A percentile compares a stretch with the other conserved stretches of the same genome.
phyloP scores from a whole-genome alignment of 2,329 filamentous ascomycete genomes.

The Calonectria ilicicola region DNA sequence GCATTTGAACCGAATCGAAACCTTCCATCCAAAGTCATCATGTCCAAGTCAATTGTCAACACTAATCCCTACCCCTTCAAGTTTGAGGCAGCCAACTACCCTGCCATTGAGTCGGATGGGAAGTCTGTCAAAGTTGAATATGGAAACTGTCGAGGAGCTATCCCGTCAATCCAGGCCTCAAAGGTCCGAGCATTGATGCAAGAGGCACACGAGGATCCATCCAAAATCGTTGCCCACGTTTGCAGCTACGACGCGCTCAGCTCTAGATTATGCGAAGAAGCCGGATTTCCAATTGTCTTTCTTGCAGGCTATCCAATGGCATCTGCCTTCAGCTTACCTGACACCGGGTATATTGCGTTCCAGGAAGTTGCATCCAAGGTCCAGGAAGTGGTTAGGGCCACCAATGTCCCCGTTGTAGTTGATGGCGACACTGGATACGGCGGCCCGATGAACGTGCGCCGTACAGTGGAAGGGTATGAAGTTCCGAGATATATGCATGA shows the following conservation, averaged over 20 bases:
- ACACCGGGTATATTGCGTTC: slow-evolving; percentile 63
- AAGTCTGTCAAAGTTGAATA: slow-evolving; percentile 23
- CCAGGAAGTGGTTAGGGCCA: slow-evolving; percentile 53
- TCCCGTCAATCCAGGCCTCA: slow-evolving; percentile 53
- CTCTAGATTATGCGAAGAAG: slow-evolving; percentile 57
- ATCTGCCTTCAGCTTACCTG: slow-evolving; percentile 55
- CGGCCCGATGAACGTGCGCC: slow-evolving; percentile 58
- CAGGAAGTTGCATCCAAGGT: slow-evolving; percentile 59
- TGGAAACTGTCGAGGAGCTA: slow-evolving; percentile 49
- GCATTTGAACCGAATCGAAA: background rate
- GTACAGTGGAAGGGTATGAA: slow-evolving; percentile 53
- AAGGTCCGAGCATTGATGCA: slow-evolving; percentile 52
- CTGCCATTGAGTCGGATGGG: background rate
- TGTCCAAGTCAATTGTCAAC: slow-evolving; percentile 41
- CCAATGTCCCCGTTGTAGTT: slow-evolving; percentile 55
- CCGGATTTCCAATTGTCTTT: slow-evolving; percentile 59
- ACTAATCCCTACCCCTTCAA: slow-evolving; percentile 45
- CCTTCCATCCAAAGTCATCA: background rate
- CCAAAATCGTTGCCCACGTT: slow-evolving; percentile 57
- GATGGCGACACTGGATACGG: slow-evolving; percentile 63
- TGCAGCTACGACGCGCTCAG: slow-evolving; percentile 58
- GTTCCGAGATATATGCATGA: rapidly evolving
- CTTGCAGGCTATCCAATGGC: slow-evolving; percentile 57
- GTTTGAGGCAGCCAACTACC: slow-evolving; percentile 30
- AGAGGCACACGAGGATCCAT: slow-evolving; percentile 53